Base-by-base conservation (phyloP, 2,329 filamentous ascomycete genomes). In the Aspergillus carbonarius region DNA sequence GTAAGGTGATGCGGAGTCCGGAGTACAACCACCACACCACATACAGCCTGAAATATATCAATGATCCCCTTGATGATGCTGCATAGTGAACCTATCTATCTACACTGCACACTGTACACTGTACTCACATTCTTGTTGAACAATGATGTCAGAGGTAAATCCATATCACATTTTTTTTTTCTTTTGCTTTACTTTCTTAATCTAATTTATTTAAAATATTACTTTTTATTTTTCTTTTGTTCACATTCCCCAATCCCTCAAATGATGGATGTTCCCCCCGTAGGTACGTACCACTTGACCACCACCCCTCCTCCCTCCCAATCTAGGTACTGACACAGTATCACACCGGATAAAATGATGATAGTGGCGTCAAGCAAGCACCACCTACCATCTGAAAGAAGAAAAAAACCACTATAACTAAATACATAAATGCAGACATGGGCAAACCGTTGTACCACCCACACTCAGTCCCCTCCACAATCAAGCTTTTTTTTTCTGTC, bases 1-100 rank as follows among this genome's bases (percentile, higher is more conserved):
- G 50, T 34, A 44, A 53, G 50, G 23, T 27, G 35, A 44, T 54
- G 51, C 51, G 20, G 39, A 54, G 51, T 44, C 39, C 17, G 51
- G 37, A 34, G 25, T 20, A 53, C 50, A 23, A 23, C 23, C 37
- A 51, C 34, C 47, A 32, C n/a, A 25, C 15, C 50, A 17, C 37
- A 37, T 6, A 39, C 23, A 47, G n/a, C 44, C 27, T 23, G 27
- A 48, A 47, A 48, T 48, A 48, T 25, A 48, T 48, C 44, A 18
- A n/a, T n/a, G 44, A 18, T 47, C 32, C 9, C 44, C 44, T 48
- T 47, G 39, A 42, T 20, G 39, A 23, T 44, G 40, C n/a, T 32
- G 15, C 27, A 25, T n/a, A 27, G 23, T 8, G 25, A 17, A 30
- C n/a, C 15, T 15, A 13, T 25, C 42, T 23, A 23, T 23, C 23